A percentile compares a stretch with the other conserved stretches of the same genome.
Evolutionary conservation across 805 yeast genomes (phyloP).

Genomic region (Saccharomycopsis malanga): DNA sequence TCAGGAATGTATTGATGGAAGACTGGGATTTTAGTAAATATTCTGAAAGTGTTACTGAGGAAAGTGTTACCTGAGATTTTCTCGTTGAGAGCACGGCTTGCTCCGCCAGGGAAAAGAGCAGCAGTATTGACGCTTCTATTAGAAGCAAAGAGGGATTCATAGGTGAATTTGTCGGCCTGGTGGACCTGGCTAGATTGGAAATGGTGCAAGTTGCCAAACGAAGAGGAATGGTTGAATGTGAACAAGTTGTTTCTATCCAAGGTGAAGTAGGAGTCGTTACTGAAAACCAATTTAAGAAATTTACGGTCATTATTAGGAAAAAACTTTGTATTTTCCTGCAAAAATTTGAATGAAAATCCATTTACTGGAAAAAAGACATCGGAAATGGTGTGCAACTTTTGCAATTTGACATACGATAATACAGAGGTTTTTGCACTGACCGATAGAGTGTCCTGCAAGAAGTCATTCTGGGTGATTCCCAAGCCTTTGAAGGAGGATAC

Average conservation of each 20-base stretch:
- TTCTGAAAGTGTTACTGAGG: conserved; percentile 5
- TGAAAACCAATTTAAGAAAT: conserved; percentile 8
- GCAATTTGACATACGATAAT: neutral
- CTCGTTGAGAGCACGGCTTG: neutral
- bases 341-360: conserved; percentile 1
- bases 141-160: neutral
- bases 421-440: conserved; percentile 10
- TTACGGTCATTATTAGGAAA: conserved; percentile 1
- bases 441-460: neutral
- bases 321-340: conserved; percentile 1
- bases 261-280: conserved; percentile 4
- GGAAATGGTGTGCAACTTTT: neutral
- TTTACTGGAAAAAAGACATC: conserved; percentile 1
- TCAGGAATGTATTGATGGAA: conserved; percentile 5
- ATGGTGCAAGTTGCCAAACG: conserved; percentile 5
- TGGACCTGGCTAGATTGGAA: neutral
- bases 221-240: conserved; percentile 5
- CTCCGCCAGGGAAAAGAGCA: no score
- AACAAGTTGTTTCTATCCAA: conserved; percentile 2
- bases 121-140: neutral
- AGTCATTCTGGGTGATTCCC: conserved; percentile 7
- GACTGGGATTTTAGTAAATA: conserved; percentile 16
- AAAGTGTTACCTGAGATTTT: conserved; percentile 2
- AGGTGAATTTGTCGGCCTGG: conserved; percentile 2
- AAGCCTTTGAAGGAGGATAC: conserved; percentile 10